Base-by-base conservation (phyloP, 768 basidiomycete species). In the Amanita muscaria region DNA sequence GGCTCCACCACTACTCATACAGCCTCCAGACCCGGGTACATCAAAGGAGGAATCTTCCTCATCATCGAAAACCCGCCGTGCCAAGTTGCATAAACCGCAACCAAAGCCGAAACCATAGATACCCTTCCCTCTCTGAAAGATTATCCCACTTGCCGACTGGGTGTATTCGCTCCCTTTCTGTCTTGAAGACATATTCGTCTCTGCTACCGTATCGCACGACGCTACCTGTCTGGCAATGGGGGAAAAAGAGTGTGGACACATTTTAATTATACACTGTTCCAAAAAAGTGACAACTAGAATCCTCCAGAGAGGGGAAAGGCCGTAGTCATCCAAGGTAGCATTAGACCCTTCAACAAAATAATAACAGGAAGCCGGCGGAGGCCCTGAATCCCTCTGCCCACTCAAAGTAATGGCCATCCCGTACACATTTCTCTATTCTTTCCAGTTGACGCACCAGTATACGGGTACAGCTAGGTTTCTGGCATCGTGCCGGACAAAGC, bases 151-250 rank as follows among this genome's bases (percentile, higher is more conserved):
- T 11, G 60, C 57, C 37, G 56, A 55, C 48, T 62, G 63, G 61
- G 51, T 74, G 64, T 76, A 65, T 67, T 47, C 71, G 4, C 64
- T 82, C 5, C 66, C 63, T 30, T 59, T 81, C 57, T 67, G 72
- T 3, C 69, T 82, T 21, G 74, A 80, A 33, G 77, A 80, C 48
- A 66, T 80, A 46, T 76, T 66, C 57, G 54, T 5, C 70, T 72
- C 50, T 67, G 64, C 51, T 79, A 75, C 55, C 70, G 72, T 35
- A 67, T 81, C 49, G 74, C 70, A 33, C 73, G 77, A 37, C 70
- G 73, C 22, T 55, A 72, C 35, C 59, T 69, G 27, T 65, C 68
- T 12, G 70, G 69, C 4, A n/a, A n/a, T n/a, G n/a, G n/a, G n/a
- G n/a, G n/a, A n/a, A n/a, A n/a, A n/a, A n/a, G n/a, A n/a, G n/a